A percentile compares a stretch with the other conserved stretches of the same genome.
Conservation (phyloP, 306 rosid genomes). For the Vicia villosa region DNA sequence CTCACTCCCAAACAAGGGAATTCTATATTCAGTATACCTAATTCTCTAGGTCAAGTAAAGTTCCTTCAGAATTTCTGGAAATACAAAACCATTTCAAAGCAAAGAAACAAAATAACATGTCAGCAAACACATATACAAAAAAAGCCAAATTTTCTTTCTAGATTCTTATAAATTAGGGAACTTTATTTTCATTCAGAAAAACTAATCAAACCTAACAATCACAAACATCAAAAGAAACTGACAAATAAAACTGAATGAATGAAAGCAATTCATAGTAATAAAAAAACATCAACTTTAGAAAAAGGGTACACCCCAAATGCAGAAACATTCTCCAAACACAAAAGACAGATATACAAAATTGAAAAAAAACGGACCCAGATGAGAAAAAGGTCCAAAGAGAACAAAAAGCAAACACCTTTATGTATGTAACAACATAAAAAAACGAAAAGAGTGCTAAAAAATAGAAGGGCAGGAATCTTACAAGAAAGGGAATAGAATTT, state of each 20-base stretch:
- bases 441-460: conserved; percentile 7
- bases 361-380: conserved; percentile 40
- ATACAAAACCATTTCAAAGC: conserved; percentile 28
- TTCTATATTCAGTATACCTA: conserved; percentile 13
- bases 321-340: not conserved
- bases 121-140: conserved; percentile 41
- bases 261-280: conserved; percentile 27
- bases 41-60: conserved; percentile 30
- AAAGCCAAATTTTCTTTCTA: conserved; percentile 29
- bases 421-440: conserved; percentile 26
- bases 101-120: conserved; percentile 34
- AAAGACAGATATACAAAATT: conserved; percentile 29
- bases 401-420: conserved; percentile 56
- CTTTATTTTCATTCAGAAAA: conserved; percentile 40
- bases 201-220: conserved; percentile 5
- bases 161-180: conserved; percentile 32
- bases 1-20: conserved; percentile 17
- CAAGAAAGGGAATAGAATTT: conserved; percentile 61
- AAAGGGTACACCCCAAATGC: conserved; percentile 28
- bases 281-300: conserved; percentile 30
- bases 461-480: conserved; percentile 54
- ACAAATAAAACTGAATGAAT: too few relatives aligned
- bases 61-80: conserved; percentile 43
- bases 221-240: conserved; percentile 29
- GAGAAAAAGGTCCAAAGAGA: conserved; percentile 31